Evolutionary conservation across 2,329 filamentous ascomycete genomes (phyloP).

Genomic region (Simplicillium sp.): DNA sequence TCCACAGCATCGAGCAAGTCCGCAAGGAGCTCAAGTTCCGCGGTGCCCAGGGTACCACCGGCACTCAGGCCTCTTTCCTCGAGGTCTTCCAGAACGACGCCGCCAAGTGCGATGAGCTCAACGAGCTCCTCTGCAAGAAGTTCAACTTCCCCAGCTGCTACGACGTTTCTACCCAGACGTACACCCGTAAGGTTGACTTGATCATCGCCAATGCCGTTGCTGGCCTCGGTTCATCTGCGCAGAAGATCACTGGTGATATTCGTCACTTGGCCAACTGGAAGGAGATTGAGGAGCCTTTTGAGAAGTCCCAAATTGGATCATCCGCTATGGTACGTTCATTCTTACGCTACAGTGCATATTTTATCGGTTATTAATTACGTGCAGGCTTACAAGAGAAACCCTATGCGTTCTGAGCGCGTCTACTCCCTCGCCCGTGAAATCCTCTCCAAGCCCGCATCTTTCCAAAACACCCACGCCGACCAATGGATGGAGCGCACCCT

Average conservation of each 20-base stretch:
- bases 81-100: slow-evolving; percentile 35
- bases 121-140: slow-evolving; percentile 45
- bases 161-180: slow-evolving; percentile 55
- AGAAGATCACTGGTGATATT: slow-evolving; percentile 64
- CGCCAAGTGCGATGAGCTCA: slow-evolving; percentile 42
- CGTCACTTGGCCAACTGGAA: slow-evolving; percentile 67
- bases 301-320: slow-evolving; percentile 67
- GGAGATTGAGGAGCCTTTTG: slow-evolving; percentile 79
- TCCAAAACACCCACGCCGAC: slow-evolving; percentile 20
- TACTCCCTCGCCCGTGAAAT: slow-evolving; percentile 35
- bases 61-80: slow-evolving; percentile 68
- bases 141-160: slow-evolving; percentile 41
- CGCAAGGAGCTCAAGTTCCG: slow-evolving; percentile 64
- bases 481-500: slow-evolving; percentile 58
- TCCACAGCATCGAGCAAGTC: slow-evolving; percentile 62
- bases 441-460: slow-evolving; percentile 24
- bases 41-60: slow-evolving; percentile 58
- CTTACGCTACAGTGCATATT: not conserved
- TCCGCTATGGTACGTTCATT: slow-evolving; percentile 35
- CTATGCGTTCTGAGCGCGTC: slow-evolving; percentile 40
- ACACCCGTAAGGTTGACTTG: slow-evolving; percentile 72
- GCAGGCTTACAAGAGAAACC: slow-evolving; percentile 34
- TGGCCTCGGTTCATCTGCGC: slow-evolving; percentile 67
- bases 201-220: slow-evolving; percentile 72
- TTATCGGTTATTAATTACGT: too few species aligned